phyloP scores from a whole-genome alignment of 331 rosid genomes.

The Quercus phellos region DNA sequence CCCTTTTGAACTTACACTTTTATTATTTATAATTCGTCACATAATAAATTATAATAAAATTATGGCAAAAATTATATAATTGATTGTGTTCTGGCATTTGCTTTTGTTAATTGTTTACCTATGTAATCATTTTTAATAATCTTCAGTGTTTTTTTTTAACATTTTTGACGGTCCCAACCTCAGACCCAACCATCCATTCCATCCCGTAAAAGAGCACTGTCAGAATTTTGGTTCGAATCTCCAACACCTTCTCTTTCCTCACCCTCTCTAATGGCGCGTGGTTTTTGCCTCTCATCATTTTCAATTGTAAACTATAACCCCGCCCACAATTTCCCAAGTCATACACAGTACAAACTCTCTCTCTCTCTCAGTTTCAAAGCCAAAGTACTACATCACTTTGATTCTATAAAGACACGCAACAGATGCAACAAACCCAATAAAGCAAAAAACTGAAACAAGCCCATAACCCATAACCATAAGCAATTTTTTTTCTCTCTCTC shows the following conservation, averaged over 20 bases:
- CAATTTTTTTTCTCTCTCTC: no score
- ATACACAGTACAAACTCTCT: neutral
- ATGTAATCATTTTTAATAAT: no score
- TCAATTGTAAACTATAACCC: slow-evolving; percentile 10
- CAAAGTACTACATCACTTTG: slow-evolving; percentile 18
- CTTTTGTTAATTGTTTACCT: no score
- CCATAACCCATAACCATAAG: neutral
- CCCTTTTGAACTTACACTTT: no score
- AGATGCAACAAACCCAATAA: slow-evolving; percentile 3
- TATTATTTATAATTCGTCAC: no score
- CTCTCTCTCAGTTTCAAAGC: slow-evolving; percentile 10
- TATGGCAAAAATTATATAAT: no score
- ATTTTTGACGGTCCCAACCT: neutral
- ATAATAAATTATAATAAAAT: rapidly evolving
- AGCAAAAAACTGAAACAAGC: slow-evolving; percentile 1
- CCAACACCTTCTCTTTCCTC: neutral
- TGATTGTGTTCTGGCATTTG: no score
- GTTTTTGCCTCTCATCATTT: neutral
- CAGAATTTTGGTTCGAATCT: neutral
- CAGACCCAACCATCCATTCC: neutral
- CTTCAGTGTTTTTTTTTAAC: neutral
- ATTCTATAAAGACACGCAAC: slow-evolving; percentile 12
- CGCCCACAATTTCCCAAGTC: slow-evolving; percentile 34
- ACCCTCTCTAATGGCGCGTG: slow-evolving; percentile 28
- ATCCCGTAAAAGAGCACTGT: neutral